These are phyloP conservation scores for Clarireedia hainanense DNA, from an alignment of 2,329 filamentous ascomycete species.

Conservation along the genomic window DNA sequence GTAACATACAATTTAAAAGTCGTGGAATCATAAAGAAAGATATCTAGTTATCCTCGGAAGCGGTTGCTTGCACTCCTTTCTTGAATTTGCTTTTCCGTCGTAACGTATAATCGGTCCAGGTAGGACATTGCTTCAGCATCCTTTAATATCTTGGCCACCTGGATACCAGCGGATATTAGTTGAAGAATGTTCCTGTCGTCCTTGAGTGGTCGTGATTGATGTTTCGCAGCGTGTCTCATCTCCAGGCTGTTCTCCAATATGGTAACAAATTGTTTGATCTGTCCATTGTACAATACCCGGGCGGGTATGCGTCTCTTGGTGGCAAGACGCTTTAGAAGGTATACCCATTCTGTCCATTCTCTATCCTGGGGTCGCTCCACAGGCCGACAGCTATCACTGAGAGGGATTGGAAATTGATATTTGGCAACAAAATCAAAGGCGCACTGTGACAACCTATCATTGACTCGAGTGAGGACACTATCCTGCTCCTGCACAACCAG, in stretches of 20 bases:
- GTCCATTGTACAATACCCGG: constrained; percentile 75
- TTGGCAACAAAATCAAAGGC: constrained; percentile 87
- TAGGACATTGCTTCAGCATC: constrained; percentile 37
- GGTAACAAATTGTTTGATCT: constrained; percentile 87
- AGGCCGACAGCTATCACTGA: constrained; percentile 70
- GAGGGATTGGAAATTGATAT: constrained; percentile 81
- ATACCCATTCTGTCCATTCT: constrained; percentile 91
- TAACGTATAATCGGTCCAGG: constrained; percentile 72
- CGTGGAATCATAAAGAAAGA: constrained; percentile 16
- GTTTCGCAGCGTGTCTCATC: constrained; percentile 78
- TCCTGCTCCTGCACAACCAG: constrained; percentile 80
- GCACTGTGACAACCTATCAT: constrained; percentile 76
- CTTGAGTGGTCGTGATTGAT: constrained; percentile 75
- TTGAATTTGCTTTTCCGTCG: constrained; percentile 72
- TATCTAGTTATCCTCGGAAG: constrained; percentile 20
- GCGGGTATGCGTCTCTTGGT: constrained; percentile 82
- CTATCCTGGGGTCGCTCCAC: constrained; percentile 67
- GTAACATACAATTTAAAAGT: constrained; percentile 17
- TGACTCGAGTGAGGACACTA: constrained; percentile 69
- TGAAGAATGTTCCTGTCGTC: constrained; percentile 85
- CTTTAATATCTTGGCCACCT: constrained; percentile 81
- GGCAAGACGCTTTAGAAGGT: constrained; percentile 74
- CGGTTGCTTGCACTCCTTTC: constrained; percentile 42
- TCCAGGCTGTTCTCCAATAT: constrained; percentile 82
- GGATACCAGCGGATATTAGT: constrained; percentile 77